A percentile compares a stretch with the other conserved stretches of the same genome.
phyloP scores from a whole-genome alignment of 2,329 filamentous ascomycete genomes.

The Fusarium luffae region DNA sequence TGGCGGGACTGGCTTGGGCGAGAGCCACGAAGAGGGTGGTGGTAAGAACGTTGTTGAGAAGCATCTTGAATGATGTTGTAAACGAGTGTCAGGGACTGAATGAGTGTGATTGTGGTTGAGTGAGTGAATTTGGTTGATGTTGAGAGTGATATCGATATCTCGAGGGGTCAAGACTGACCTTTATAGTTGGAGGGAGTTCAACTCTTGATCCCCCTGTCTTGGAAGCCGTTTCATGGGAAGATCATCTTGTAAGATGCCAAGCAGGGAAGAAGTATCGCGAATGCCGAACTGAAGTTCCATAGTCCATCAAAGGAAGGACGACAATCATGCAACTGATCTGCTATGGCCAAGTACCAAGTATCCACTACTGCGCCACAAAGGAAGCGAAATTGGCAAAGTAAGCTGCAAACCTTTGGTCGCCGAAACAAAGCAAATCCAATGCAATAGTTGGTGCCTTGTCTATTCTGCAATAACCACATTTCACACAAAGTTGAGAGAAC shows the following conservation, averaged over 20 bases:
- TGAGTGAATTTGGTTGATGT: not conserved
- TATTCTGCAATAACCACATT: no score
- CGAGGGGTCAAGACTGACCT: not conserved
- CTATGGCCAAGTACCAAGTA: not conserved
- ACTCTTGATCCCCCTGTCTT: not conserved
- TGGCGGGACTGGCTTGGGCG: not conserved
- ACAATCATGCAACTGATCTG: not conserved
- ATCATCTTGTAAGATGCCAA: not conserved
- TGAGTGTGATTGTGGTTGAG: no score
- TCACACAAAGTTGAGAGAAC: no score
- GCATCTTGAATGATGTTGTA: not conserved
- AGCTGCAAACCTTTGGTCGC: not conserved
- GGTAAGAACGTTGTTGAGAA: not conserved
- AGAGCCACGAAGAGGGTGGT: not conserved
- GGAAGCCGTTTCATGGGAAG: fast-evolving
- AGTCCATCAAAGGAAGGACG: not conserved
- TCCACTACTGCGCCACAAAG: not conserved
- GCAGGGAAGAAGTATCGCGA: not conserved
- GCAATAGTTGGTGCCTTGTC: no score
- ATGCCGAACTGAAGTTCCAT: not conserved
- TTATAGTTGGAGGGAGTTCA: not conserved
- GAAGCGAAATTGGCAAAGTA: not conserved
- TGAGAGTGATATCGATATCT: not conserved
- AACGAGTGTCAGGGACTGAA: not conserved
- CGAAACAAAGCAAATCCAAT: no score